Base-by-base conservation (phyloP, 441 rosid genomes). In the Jatropha podagrica region DNA sequence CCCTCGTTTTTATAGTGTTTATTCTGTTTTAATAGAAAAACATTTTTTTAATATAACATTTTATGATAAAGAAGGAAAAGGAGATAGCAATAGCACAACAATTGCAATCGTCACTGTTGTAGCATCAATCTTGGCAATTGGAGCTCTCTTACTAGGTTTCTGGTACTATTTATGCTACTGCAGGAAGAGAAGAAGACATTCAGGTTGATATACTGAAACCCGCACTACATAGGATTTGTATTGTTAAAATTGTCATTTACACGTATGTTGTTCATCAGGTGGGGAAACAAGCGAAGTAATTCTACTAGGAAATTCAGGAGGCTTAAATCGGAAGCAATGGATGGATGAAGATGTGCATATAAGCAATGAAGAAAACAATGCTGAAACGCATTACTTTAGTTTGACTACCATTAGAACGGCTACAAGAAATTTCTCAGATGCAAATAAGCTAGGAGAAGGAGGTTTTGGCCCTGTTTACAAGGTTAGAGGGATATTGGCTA, bases 381-480 rank as follows among this genome's bases (percentile, higher is more conserved):
- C 40, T 18, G 81, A 84, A 56, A 70, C 77, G 69, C 80, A 75
- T 79, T 46, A 56, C 74, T 75, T 84, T 71, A 75, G 58, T 76
- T 80, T 88, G 65, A 59, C 26, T 9, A 40, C 83, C 55, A 73
- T 85, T 44, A 56, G 56, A 64, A 44, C 73, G 51, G 87, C 89
- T 56, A 86, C 90, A 51, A 77, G 84, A 73, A 73, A 84, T 72
- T 88, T 88, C 84, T 88, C 89, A 15, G 42, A 12, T 23, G 77
- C 26, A 13, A 87, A 88, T 52, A 85, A 84, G 84, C 90, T 88
- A 61, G 89, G 90, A 42, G 79, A 88, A 84, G 89, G 92, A 1
- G 92, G 92, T 52, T 88, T 87, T 67, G 90, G 92, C 58, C 88
- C 89, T 0, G 89, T 86, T 76, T 82, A 81, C 74, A 80, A 80